A percentile compares a stretch with the other conserved stretches of the same genome.
These are phyloP conservation scores for Colletotrichum sp. DNA, from an alignment of 2,329 filamentous ascomycete genomes.

Conservation along the genomic window DNA sequence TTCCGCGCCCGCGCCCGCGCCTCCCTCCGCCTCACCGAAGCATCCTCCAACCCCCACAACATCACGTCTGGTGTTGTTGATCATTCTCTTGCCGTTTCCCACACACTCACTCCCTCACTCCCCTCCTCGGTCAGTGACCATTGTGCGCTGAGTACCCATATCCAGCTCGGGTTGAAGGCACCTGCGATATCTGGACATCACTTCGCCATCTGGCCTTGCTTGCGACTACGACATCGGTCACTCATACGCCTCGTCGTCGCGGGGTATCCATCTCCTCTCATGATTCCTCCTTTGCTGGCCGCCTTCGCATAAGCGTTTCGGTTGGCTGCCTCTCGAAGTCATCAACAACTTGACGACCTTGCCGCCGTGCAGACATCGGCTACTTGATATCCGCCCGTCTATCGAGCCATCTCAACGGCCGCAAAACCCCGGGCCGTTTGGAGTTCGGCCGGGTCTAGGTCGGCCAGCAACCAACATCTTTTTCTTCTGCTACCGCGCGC, in stretches of 20 bases:
- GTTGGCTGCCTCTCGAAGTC: neutral
- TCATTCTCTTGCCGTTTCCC: neutral
- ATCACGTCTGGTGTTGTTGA: neutral
- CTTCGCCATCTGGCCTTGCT: neutral
- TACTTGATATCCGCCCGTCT: neutral
- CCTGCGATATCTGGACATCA: neutral
- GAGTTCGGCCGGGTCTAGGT: neutral
- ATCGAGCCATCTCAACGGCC: neutral
- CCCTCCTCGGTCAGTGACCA: neutral
- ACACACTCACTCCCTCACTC: neutral
- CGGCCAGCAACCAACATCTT: neutral
- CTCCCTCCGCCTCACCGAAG: neutral
- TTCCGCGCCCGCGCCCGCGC: neutral
- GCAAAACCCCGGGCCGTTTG: neutral
- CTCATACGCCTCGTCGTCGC: neutral
- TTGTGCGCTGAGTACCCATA: neutral
- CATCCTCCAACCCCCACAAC: neutral
- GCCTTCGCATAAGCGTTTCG: neutral
- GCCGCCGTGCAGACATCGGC: neutral
- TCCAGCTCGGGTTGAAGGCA: neutral
- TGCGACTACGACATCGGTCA: neutral
- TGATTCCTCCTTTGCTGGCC: neutral
- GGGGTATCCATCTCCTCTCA: neutral
- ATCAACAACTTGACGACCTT: neutral
- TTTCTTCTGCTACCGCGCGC: conserved; percentile 2